These are phyloP conservation scores for Mortierella claussenii DNA, from an alignment of 192 early-diverging fungal species.

Conservation along the genomic window DNA sequence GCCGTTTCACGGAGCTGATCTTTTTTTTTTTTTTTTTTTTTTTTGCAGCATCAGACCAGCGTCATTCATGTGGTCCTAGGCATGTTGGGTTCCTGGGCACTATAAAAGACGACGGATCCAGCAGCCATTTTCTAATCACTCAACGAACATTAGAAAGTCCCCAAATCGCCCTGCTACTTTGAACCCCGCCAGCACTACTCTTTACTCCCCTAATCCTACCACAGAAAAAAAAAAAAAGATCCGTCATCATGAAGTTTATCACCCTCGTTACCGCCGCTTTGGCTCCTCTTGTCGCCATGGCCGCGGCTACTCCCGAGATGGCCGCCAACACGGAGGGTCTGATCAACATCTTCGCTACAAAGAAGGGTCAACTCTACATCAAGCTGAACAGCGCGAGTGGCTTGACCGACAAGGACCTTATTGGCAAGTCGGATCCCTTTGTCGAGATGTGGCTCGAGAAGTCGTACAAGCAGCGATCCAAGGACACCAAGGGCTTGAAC, in stretches of 20 bases:
- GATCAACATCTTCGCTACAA: not conserved
- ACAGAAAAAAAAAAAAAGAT: no score
- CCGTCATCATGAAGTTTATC: not conserved
- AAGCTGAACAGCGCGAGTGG: conserved; percentile 29
- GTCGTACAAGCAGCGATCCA: conserved; percentile 29
- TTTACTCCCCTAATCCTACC: no score
- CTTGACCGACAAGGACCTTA: conserved; percentile 13
- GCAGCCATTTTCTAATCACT: no score
- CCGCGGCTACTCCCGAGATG: not conserved
- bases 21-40: no score
- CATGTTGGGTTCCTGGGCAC: no score
- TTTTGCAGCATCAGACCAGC: no score
- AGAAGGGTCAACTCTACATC: conserved; percentile 30
- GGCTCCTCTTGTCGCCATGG: not conserved
- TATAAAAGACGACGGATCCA: no score
- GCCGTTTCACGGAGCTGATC: no score
- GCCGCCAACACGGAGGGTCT: not conserved
- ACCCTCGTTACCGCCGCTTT: not conserved
- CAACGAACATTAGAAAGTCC: no score
- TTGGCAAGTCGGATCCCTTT: conserved; percentile 28
- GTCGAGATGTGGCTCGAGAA: conserved; percentile 49
- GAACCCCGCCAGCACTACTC: no score
- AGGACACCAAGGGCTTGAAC: conserved; percentile 23
- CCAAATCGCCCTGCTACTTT: no score
- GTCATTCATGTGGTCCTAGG: no score